Evolutionary conservation across 352 stramenopile species (phyloP).

Genomic region (Albugo candida): DNA sequence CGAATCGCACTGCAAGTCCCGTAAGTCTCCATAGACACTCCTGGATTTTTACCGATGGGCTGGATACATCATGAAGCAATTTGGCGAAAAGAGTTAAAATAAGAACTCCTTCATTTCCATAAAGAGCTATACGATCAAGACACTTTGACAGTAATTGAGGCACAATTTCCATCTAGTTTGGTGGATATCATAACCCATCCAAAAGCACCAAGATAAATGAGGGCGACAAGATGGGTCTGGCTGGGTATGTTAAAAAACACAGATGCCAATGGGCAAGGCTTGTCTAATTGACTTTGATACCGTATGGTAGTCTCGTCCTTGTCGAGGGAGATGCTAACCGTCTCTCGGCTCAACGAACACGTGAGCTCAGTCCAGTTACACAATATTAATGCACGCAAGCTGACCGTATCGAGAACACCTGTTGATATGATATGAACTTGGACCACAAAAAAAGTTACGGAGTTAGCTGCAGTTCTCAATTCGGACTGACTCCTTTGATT

Average conservation of each 20-base stretch:
- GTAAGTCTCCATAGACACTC: background rate
- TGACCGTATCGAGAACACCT: too few relatives aligned
- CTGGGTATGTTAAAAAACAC: too few relatives aligned
- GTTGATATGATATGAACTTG: too few relatives aligned
- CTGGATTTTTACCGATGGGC: background rate
- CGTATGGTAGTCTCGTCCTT: constrained; percentile 85
- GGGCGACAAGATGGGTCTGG: too few relatives aligned
- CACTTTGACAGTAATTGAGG: background rate
- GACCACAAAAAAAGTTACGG: too few relatives aligned
- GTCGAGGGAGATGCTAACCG: constrained; percentile 89
- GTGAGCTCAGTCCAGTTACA: too few relatives aligned
- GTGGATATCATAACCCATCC: too few relatives aligned
- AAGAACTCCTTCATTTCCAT: background rate
- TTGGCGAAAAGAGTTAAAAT: background rate
- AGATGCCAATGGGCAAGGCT: constrained; percentile 26
- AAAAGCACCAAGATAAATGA: too few relatives aligned
- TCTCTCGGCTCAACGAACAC: constrained; percentile 90
- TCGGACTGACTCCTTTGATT: too few relatives aligned
- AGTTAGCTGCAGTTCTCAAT: too few relatives aligned
- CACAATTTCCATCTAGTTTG: background rate
- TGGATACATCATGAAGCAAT: background rate
- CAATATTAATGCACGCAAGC: too few relatives aligned
- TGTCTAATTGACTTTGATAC: constrained; percentile 42
- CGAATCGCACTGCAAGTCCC: too few relatives aligned
- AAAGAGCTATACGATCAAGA: background rate